Percentiles rank a stretch among this genome's conserved stretches.
These are phyloP conservation scores for Lagenaria siceraria DNA, from an alignment of 306 rosid species.

Conservation along the genomic window DNA sequence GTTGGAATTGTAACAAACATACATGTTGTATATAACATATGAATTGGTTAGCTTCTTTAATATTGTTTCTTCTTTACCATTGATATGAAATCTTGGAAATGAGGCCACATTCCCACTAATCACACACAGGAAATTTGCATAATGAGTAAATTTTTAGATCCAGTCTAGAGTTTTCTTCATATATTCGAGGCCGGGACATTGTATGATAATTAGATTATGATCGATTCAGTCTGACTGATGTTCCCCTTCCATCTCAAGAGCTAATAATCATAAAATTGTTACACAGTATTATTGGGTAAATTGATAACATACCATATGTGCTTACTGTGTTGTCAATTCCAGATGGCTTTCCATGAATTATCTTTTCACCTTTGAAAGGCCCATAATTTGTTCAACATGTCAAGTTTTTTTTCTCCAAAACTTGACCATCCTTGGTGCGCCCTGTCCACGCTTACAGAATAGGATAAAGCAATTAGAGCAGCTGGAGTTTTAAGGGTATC, in stretches of 20 bases:
- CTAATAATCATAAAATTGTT: too few species aligned
- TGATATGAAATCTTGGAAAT: neutral
- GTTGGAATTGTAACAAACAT: neutral
- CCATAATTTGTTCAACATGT: conserved; percentile 62
- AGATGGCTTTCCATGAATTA: conserved; percentile 89
- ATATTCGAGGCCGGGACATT: too few species aligned
- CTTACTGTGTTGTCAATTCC: conserved; percentile 95
- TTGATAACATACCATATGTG: conserved; percentile 48
- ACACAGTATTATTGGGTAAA: too few species aligned
- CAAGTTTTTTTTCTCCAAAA: too few species aligned
- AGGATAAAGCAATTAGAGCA: too few species aligned
- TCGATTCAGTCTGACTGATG: too few species aligned
- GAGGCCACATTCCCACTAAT: neutral
- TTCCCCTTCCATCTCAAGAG: too few species aligned
- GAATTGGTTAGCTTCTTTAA: neutral
- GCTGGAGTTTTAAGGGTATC: too few species aligned
- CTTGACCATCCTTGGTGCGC: too few species aligned
- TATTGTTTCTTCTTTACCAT: neutral
- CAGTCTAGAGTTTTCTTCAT: neutral
- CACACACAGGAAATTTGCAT: neutral
- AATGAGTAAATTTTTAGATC: neutral
- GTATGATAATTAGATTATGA: too few species aligned
- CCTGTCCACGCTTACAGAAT: too few species aligned
- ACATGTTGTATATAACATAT: neutral
- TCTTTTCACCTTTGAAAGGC: conserved; percentile 94